Base-by-base conservation (phyloP, 106 monocot genomes). In the Posidonia australis region DNA sequence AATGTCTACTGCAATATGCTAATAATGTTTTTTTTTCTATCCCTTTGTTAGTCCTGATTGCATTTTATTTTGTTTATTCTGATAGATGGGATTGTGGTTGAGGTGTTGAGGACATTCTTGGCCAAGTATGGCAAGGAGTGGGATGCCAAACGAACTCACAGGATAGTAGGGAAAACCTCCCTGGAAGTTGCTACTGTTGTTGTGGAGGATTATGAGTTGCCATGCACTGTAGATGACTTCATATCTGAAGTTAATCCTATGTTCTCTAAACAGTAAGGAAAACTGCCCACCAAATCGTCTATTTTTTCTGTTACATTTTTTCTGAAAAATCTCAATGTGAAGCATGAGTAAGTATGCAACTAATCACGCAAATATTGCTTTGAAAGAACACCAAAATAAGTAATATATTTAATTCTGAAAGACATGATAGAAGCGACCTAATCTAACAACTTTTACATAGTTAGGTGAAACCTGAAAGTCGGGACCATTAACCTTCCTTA, bases 81-180 rank as follows among this genome's bases (percentile, higher is more conserved):
- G 19, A 63, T 79, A 96, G 96, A 90, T 73, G 87, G 82, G 16
- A 73, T 96, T 73, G 84, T 90, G 44, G 79, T 72, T 67, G 80
- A 81, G 72, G 77, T 90, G 30, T 14, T 96, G 67, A 80, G 75
- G 77, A n/a, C 28, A 67, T 71, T 82, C 25, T 71, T 96, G 60
- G 74, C 65, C 0, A 84, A 77, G 60, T 83, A 82, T 71, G 90
- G 90, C 6, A 96, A 87, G 65, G 70, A 75, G 60, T 96, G 96
- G 96, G 82, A 96, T 71, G 55, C 49, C 69, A 82, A 73, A 61
- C 60, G 29, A 44, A 71, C 71, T 56, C 68, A 82, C 26, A 84
- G 63, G 62, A 76, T 90, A 67, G 78, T 96, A 41, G 96, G 90
- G 46, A 90, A 80, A 69, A 85, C 96, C 21, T 84, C 90, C 36